Percentiles rank a stretch among this genome's conserved stretches.
phyloP scores from a whole-genome alignment of 2,329 filamentous ascomycete species.

The Aspergillus neoniger region DNA sequence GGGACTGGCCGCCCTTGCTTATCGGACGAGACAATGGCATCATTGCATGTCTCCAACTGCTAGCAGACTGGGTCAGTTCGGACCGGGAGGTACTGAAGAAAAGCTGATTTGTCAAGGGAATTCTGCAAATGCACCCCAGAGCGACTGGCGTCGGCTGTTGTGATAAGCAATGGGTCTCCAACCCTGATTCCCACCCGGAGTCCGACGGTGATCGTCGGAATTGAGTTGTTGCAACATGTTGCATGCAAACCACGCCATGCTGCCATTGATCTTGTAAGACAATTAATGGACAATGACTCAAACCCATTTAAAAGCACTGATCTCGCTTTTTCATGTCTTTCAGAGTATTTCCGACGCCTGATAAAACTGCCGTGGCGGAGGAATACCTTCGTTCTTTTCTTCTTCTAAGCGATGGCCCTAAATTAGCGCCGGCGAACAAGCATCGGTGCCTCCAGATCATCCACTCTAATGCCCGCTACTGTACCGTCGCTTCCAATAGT shows the following conservation, averaged over 20 bases:
- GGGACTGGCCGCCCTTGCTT: background rate
- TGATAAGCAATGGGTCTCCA: constrained; percentile 6
- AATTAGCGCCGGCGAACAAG: background rate
- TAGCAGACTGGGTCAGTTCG: background rate
- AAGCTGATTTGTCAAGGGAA: background rate
- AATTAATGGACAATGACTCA: background rate
- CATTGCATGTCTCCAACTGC: background rate
- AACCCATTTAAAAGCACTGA: background rate
- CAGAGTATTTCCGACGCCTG: background rate
- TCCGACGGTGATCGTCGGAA: background rate
- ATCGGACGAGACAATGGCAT: constrained; percentile 2
- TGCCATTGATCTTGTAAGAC: background rate
- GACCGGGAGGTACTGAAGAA: background rate
- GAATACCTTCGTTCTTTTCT: too few relatives aligned
- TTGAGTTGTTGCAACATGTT: background rate
- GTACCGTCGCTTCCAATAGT: background rate
- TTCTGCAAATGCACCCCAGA: background rate
- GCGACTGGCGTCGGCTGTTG: constrained; percentile 1
- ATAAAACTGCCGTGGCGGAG: too few relatives aligned
- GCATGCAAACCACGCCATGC: background rate
- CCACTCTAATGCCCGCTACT: background rate
- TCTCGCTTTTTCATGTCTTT: background rate
- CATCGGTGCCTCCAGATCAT: background rate
- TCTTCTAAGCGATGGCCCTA: background rate
- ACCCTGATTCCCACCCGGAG: constrained; percentile 1